Base-by-base conservation (phyloP, 2,329 filamentous ascomycete genomes). In the Fonsecaea monophora region DNA sequence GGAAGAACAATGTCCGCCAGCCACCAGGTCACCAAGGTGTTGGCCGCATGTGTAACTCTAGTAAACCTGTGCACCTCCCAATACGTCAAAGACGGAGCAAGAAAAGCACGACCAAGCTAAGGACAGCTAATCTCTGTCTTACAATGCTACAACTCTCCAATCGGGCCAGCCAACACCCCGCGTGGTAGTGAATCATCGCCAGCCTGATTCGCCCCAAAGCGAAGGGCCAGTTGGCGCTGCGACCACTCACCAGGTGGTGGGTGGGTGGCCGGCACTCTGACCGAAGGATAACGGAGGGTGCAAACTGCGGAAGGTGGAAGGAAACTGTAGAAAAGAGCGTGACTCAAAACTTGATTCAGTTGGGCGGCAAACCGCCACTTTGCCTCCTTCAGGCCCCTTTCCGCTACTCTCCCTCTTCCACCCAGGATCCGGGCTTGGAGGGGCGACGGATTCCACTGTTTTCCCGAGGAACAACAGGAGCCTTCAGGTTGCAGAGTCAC, bases 201-300 rank as follows among this genome's bases (percentile, higher is more conserved):
- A 68, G 69, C 60, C 64, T 66, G 62, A 69, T 71, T 71, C 67
- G 69, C 67, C 67, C 64, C 59, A 42, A 48, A 34, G 45, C 35
- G 18, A 53, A 45, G 32, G 59, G 64, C 54, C n/a, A 34, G 25
- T 25, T 30, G 13, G 38, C 40, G 37, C 34, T 40, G 62, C 25
- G 53, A 53, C 45, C 32, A 25, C 25, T 25, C 25, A 25, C 25
- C 25, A 32, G 45, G 62, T 65, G 57, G 34, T 53, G 50, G 35
- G 60, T 55, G 64, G 32, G 40, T 21, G 42, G 37, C n/a, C 61
- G 61, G 61, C 61, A 54, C 55, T 54, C 55, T 58, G 53, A 40
- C 45, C 54, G 48, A 32, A 48, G 34, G 18, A 32, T 12, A 25
- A 25, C 25, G 25, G 15, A 50, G 53, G 62, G 54, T 45, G 25